phyloP scores from a whole-genome alignment of 2,329 filamentous ascomycete genomes.

The Diaporthe longicolla region DNA sequence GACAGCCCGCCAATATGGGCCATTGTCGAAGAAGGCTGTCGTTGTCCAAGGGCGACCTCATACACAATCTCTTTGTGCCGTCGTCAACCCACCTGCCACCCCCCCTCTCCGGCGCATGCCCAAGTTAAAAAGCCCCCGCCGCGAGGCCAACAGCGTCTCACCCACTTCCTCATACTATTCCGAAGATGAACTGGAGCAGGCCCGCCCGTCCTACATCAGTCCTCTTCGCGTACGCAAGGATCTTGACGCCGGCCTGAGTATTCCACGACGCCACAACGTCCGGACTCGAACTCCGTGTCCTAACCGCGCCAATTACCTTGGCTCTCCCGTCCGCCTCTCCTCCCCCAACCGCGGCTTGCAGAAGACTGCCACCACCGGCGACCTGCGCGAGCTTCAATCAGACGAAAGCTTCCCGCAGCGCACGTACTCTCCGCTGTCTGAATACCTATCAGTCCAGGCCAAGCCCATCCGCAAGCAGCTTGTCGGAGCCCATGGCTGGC shows the following conservation, averaged over 20 bases:
- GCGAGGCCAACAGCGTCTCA: constrained; percentile 43
- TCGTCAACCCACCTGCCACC: constrained; percentile 20
- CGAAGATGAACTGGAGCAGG: constrained; percentile 45
- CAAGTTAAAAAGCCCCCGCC: constrained; percentile 28
- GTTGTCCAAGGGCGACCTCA: constrained; percentile 17
- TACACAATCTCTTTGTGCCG: constrained; percentile 24
- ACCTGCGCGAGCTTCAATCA: constrained; percentile 41
- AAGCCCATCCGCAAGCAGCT: constrained; percentile 64
- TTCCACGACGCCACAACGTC: constrained; percentile 33
- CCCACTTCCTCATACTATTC: constrained; percentile 52
- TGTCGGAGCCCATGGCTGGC: constrained; percentile 70
- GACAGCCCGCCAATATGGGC: constrained; percentile 35
- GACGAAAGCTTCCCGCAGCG: constrained; percentile 40
- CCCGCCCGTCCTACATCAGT: constrained; percentile 45
- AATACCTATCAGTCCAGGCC: constrained; percentile 58
- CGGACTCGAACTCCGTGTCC: constrained; percentile 29
- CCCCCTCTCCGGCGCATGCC: constrained; percentile 39
- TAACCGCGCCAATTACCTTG: constrained; percentile 4
- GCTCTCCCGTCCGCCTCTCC: constrained; percentile 20
- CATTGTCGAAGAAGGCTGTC: constrained; percentile 34
- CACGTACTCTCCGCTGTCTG: constrained; percentile 59
- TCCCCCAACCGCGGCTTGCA: constrained; percentile 34
- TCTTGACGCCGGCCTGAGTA: constrained; percentile 36
- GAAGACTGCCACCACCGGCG: constrained; percentile 40
- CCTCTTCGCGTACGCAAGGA: constrained; percentile 48